A percentile compares a stretch with the other conserved stretches of the same genome.
Conservation (phyloP, 345 rosid species). For the Fremontodendron californicum region DNA sequence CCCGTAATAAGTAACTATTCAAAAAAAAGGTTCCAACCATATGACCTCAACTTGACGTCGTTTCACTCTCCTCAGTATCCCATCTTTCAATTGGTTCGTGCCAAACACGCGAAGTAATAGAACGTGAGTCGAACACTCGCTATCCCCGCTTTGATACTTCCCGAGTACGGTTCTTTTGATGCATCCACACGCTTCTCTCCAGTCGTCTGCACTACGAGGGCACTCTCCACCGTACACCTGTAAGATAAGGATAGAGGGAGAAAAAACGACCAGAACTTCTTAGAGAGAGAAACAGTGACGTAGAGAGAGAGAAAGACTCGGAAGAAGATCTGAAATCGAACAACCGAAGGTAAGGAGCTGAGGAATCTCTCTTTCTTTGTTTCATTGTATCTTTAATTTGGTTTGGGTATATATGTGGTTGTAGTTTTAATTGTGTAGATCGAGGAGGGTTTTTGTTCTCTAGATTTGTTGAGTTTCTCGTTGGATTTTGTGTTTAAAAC, state of each 20-base stretch:
- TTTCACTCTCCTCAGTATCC: not conserved
- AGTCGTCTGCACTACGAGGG: slow-evolving; percentile 22
- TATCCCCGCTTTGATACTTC: slow-evolving; percentile 6
- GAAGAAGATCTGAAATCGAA: slow-evolving; percentile 29
- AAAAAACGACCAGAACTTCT: not conserved
- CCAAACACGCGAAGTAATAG: rapidly evolving
- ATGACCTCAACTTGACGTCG: not conserved
- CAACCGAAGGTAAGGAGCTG: slow-evolving; percentile 15
- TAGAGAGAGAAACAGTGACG: slow-evolving; percentile 16
- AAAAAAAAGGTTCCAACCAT: too few species aligned
- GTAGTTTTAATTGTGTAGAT: not conserved
- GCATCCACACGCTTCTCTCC: slow-evolving; percentile 28
- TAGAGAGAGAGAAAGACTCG: slow-evolving; percentile 25
- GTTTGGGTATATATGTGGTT: not conserved
- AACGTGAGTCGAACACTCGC: slow-evolving; percentile 14
- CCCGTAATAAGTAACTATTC: slow-evolving; percentile 14
- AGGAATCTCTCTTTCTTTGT: not conserved
- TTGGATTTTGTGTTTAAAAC: not conserved
- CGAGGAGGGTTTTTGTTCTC: not conserved
- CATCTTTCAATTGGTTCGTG: not conserved
- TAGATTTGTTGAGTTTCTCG: not conserved
- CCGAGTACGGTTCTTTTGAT: slow-evolving; percentile 26
- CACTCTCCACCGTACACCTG: slow-evolving; percentile 40
- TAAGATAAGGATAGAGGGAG: slow-evolving; percentile 29
- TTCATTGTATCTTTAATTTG: not conserved